Evolutionary conservation across 2,329 filamentous ascomycete genomes (phyloP), one percentile per base, ranked within the genome.

Genomic region (Aspergillus vadensis): DNA sequence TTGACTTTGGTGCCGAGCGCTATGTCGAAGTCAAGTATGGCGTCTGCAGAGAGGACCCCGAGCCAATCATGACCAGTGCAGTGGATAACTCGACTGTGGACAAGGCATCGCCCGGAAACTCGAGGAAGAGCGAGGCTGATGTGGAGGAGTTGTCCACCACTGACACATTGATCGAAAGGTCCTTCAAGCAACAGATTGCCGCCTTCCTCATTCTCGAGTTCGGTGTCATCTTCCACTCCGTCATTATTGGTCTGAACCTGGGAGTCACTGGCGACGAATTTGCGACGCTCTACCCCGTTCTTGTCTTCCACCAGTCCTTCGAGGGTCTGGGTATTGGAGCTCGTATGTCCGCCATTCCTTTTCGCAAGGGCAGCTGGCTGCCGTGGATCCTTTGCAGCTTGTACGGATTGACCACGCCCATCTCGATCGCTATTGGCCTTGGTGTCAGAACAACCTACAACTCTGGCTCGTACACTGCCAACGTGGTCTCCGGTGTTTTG

Each of bases 281-380:
- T 73, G 72, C 76, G 32, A 82, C 83, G 0, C 77, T 88, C 2
- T 86, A 86, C 69, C 81, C 83, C 2, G 85, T 87, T 41, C 77
- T 88, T 1, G 81, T 86, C 58, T 88, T 88, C 75, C 86, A 88
- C 65, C 86, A 88, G 68, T 81, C 83, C 10, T 88, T 88, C 60
- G 86, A 88, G 65, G 85, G 86, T 54, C 80, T 88, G 0, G 86
- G 85, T 72, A 84, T 88, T 39, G 86, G 86, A 14, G 83, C 85
- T 0, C 79, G 86, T 52, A 82, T 88, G 71, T 83, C 83, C 4
- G 80, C 81, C 21, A 85, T 87, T 19, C 83, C 80, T 0, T 85
- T 83, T 67, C 78, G 78, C 39, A 55, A 58, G 51, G 47, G 55
- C n/a, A 63, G 55, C 38, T 53, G 55, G 55, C 47, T 63, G 10